Base-by-base conservation (phyloP, 306 rosid species). In the Cicer bijugum region DNA sequence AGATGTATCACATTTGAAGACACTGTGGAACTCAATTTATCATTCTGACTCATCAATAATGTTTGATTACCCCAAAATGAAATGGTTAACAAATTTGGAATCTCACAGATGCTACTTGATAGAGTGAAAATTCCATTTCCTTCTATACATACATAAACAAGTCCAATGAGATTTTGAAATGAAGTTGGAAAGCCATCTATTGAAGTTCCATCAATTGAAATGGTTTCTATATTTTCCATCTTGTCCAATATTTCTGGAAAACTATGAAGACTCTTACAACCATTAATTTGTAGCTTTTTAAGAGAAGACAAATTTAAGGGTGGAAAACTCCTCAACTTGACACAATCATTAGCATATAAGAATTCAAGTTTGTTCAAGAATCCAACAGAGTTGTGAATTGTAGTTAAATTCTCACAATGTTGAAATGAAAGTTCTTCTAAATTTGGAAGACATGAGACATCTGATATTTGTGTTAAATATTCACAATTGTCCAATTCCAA, bases 231-330 rank as follows among this genome's bases (percentile, higher is more conserved):
- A 2, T 51, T 39, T 50, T 61, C 23, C 57, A 78, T 77, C 17
- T 8, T 9, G 9, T 37, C 71, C 4, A 48, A n/a, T 16, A 77
- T 38, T 16, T 77, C 55, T 6, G 76, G 82, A 14, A 78, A 60
- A 8, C 6, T 38, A 9, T 48, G 6, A 3, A 78, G 71, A 17
- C 10, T 39, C 0, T 7, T 0, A 11, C 72, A 78, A 1, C 0
- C 0, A 0, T 53, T 61, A 39, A 78, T 20, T 4, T 6, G 0
- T 7, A 71, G 9, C 1, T 1, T 0, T 16, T 66, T 2, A 45
- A 67, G 58, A 10, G 75, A 74, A 1, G 62, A 4, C 52, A 48
- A 38, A 9, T 16, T 62, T 4, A 61, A 9, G 14, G 48, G 42
- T 15, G 71, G 70, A 47, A 74, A 61, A 47, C 9, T 47, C 35